A percentile compares a stretch with the other conserved stretches of the same genome.
Conservation (phyloP, 1,284 basidiomycete genomes). For the Malassezia arunalokei region DNA sequence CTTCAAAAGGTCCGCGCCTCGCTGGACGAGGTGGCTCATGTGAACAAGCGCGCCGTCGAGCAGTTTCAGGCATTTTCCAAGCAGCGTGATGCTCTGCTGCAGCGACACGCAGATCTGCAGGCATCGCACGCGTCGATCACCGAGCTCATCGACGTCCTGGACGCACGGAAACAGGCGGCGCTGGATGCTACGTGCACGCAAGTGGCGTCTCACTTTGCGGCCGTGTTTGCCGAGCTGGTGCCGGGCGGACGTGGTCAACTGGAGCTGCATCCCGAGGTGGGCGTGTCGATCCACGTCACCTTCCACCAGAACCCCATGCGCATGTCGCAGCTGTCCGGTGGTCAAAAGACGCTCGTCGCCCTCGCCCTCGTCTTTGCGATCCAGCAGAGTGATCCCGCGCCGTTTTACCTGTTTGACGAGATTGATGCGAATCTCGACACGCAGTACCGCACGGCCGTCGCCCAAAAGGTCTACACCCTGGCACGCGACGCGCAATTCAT, state of each 20-base stretch:
- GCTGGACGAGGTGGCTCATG: conserved; percentile 89
- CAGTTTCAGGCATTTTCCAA: conserved; percentile 96
- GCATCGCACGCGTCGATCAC: conserved; percentile 76
- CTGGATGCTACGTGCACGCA: conserved; percentile 97
- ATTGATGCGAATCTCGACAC: conserved; percentile 97
- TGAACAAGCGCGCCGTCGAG: conserved; percentile 99
- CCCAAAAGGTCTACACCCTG: conserved; percentile 87
- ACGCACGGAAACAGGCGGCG: conserved; percentile 94
- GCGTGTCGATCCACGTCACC: conserved; percentile 92
- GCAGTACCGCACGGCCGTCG: conserved; percentile 91
- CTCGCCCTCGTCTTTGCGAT: conserved; percentile 95
- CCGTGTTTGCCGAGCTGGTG: conserved; percentile 94
- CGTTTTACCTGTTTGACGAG: conserved; percentile 99
- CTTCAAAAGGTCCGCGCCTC: conserved; percentile 80
- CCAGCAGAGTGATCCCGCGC: conserved; percentile 97
- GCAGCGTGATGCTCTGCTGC: conserved; percentile 78
- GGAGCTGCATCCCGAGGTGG: conserved; percentile 51
- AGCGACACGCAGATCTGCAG: conserved; percentile 78
- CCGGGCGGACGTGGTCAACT: conserved; percentile 79
- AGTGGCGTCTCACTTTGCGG: conserved; percentile 88
- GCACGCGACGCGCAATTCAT: conserved; percentile 85
- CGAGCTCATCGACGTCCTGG: conserved; percentile 85
- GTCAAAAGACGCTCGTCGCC: conserved; percentile 93
- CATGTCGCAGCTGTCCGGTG: conserved; percentile 92
- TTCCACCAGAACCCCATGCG: conserved; percentile 93